Base-by-base conservation (phyloP, 78 protist genomes). In the Dictyostelium brefeldianum region DNA sequence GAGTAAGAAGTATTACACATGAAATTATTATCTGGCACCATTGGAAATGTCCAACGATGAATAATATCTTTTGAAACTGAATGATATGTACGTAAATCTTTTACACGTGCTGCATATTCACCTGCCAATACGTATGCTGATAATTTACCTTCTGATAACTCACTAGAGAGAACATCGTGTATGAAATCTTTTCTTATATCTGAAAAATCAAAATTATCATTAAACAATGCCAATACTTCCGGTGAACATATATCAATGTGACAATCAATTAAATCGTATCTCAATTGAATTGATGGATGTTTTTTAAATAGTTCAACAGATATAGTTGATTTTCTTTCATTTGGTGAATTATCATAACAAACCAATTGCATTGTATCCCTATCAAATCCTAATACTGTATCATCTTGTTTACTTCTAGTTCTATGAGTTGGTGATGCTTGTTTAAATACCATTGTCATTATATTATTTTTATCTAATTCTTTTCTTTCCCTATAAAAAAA, bases 31-130 rank as follows among this genome's bases (percentile, higher is more conserved):
- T 97, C 98, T 8, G 98, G 98, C 11, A 94, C 97, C 67, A 96
- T 73, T 3, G 98, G 98, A 46, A 95, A 95, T 0, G 96, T 73
- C 98, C 97, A 97, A n/a, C 98, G 85, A 41, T 79, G 96, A 12
- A 96, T 81, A 31, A 97, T 78, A 78, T 97, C 97, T 43, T 80
- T 77, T 51, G 96, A 90, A 18, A 97, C 93, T 5, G 95, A 82
- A 22, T 89, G 92, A 74, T 96, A 97, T 11, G 98, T 53, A 6
- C 84, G 69, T 50, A 96, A 79, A 71, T 59, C 75, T 48, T 71
- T 36, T 5, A 96, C 97, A 14, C 97, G 36, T 5, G 96, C 95
- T 0, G 97, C 97, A 62, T 97, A 97, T 57, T 67, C 97, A n/a
- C 73, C 81, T 48, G 78, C 80, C 14, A 96, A 25, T 1, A 81